Percentiles rank a stretch among this genome's conserved stretches.
Evolutionary conservation across 495 filamentous ascomycete genomes (phyloP).

Genomic region (Copromyces sp.): DNA sequence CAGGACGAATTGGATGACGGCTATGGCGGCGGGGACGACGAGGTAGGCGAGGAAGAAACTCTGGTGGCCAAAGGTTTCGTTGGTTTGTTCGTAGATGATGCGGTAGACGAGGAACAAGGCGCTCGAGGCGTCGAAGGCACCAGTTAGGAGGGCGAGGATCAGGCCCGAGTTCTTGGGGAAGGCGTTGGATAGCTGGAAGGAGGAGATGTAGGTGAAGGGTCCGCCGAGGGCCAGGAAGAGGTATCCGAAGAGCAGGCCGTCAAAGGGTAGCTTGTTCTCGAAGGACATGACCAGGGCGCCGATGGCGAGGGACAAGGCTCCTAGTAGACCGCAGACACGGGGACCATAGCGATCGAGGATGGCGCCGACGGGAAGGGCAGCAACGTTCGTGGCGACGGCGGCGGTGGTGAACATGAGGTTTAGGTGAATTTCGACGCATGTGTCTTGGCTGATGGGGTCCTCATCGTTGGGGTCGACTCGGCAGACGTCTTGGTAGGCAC

Average conservation of each 20-base stretch:
- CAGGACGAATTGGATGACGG: constrained; percentile 56
- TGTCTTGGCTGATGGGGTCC: constrained; percentile 45
- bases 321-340: constrained; percentile 63
- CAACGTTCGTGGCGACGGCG: constrained; percentile 73
- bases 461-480: constrained; percentile 17
- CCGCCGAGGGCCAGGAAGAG: constrained; percentile 75
- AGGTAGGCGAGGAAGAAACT: constrained; percentile 74
- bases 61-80: constrained; percentile 50
- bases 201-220: constrained; percentile 82
- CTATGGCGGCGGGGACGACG: constrained; percentile 59
- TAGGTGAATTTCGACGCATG: constrained; percentile 65
- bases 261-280: constrained; percentile 51
- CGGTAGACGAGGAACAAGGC: constrained; percentile 85
- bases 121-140: constrained; percentile 82
- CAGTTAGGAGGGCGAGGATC: constrained; percentile 76
- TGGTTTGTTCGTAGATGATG: constrained; percentile 55
- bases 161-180: constrained; percentile 79
- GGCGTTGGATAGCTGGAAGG: constrained; percentile 87
- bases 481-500: constrained; percentile 60
- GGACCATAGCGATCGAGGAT: constrained; percentile 80
- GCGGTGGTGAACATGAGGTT: constrained; percentile 93
- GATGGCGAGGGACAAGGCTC: constrained; percentile 54
- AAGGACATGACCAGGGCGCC: constrained; percentile 65
- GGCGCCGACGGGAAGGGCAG: constrained; percentile 73
- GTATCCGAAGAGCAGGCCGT: constrained; percentile 71